A percentile compares a stretch with the other conserved stretches of the same genome.
Conservation (phyloP, 192 early-diverging fungal species). For the Coemansia sp. region DNA sequence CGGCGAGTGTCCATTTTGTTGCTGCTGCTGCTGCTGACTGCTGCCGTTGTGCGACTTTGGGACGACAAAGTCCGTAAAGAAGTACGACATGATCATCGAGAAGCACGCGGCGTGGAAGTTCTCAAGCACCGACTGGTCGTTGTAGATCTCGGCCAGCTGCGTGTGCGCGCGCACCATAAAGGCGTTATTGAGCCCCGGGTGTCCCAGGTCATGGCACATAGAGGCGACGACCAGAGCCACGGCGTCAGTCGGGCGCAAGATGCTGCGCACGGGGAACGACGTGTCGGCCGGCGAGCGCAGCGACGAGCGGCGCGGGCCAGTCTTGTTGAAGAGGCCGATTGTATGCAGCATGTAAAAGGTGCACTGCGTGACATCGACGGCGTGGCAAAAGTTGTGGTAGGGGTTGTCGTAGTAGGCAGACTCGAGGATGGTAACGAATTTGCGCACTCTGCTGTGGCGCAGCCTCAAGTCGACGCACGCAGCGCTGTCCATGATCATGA, state of each 20-base stretch:
- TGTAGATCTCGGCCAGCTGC: conserved; percentile 88
- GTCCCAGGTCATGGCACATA: conserved; percentile 83
- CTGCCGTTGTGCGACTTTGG: conserved; percentile 8
- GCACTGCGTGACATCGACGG: conserved; percentile 92
- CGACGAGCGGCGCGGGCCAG: conserved; percentile 41
- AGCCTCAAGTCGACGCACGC: conserved; percentile 62
- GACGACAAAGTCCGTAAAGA: conserved; percentile 50
- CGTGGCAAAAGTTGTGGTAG: conserved; percentile 96
- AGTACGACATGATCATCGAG: conserved; percentile 62
- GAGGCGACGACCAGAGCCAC: conserved; percentile 76
- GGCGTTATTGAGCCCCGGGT: conserved; percentile 95
- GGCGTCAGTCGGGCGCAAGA: conserved; percentile 59
- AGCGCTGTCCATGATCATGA: conserved; percentile 72
- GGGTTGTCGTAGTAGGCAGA: conserved; percentile 71
- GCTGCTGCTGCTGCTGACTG: not conserved
- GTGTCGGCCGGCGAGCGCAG: conserved; percentile 50
- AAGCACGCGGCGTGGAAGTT: conserved; percentile 87
- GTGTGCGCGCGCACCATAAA: conserved; percentile 84
- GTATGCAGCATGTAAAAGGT: conserved; percentile 81
- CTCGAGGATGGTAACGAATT: conserved; percentile 51
- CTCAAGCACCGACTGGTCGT: conserved; percentile 92
- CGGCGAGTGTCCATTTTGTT: not conserved
- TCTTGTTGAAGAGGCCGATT: conserved; percentile 59
- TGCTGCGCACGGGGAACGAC: conserved; percentile 48
- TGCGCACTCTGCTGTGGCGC: conserved; percentile 57